These are phyloP conservation scores for Casuarina glauca DNA, from an alignment of 306 rosid species.

Conservation along the genomic window DNA sequence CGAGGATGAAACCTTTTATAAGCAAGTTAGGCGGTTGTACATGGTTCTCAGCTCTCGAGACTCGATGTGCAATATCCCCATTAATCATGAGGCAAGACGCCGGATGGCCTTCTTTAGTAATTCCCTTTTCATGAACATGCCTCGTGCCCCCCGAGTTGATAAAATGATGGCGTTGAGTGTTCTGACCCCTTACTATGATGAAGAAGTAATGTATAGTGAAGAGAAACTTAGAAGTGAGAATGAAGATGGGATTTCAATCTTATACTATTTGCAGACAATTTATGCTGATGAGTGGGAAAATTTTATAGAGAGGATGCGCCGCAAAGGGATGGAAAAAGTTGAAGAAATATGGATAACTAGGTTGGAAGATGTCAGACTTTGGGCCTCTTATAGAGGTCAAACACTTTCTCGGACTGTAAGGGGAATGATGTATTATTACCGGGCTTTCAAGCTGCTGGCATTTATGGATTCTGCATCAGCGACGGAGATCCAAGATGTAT, in stretches of 20 bases:
- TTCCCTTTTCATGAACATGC: too few species aligned
- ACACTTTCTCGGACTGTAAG: conserved; percentile 80
- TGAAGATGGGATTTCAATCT: neutral
- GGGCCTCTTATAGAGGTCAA: conserved; percentile 42
- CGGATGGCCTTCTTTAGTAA: too few species aligned
- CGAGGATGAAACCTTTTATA: neutral
- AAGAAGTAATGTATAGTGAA: conserved; percentile 67
- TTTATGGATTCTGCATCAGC: conserved; percentile 94
- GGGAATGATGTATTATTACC: conserved; percentile 95
- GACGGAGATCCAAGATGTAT: conserved; percentile 84
- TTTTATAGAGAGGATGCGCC: conserved; percentile 85
- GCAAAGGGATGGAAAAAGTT: conserved; percentile 74
- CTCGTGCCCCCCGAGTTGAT: too few species aligned
- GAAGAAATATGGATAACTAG: conserved; percentile 73
- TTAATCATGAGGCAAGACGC: conserved; percentile 84
- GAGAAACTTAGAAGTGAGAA: conserved; percentile 85
- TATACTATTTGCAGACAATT: conserved; percentile 82
- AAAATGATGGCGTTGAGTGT: too few species aligned
- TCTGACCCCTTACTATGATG: conserved; percentile 38
- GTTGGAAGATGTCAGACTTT: conserved; percentile 82
- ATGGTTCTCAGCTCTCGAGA: conserved; percentile 85
- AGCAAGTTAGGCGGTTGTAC: conserved; percentile 84
- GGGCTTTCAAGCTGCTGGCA: conserved; percentile 89
- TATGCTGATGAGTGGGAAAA: conserved; percentile 92
- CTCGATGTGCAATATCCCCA: conserved; percentile 81